These are phyloP conservation scores for Zelopaecilomyces penicillatus DNA, from an alignment of 2,329 filamentous ascomycete genomes.

Conservation along the genomic window DNA sequence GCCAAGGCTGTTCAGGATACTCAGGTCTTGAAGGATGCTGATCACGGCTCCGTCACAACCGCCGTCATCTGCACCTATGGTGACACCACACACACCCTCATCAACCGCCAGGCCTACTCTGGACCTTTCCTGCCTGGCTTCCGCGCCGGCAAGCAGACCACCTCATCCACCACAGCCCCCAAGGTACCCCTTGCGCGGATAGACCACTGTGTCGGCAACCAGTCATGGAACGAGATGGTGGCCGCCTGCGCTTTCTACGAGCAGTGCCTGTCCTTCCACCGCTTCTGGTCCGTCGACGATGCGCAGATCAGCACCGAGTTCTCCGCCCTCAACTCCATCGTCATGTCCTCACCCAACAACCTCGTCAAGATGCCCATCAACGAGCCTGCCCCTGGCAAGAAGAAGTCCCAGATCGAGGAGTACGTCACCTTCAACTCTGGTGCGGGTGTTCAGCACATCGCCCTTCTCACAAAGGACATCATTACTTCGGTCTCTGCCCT, in stretches of 20 bases:
- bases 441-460: conserved; percentile 87
- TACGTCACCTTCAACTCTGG: conserved; percentile 86
- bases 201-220: conserved; percentile 96
- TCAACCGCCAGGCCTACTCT: conserved; percentile 61
- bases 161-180: conserved; percentile 43
- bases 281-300: conserved; percentile 96
- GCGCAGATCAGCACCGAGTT: conserved; percentile 88
- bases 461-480: conserved; percentile 74
- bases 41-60: conserved; percentile 58
- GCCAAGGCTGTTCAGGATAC: conserved; percentile 57
- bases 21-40: conserved; percentile 42
- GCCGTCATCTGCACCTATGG: conserved; percentile 88
- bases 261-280: conserved; percentile 81
- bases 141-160: conserved; percentile 41
- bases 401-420: conserved; percentile 90
- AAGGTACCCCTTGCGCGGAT: conserved; percentile 62
- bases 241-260: conserved; percentile 68
- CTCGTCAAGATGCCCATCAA: conserved; percentile 98
- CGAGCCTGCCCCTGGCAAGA: conserved; percentile 84
- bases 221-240: conserved; percentile 86
- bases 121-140: conserved; percentile 82
- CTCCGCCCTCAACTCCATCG: conserved; percentile 78
- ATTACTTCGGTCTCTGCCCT: conserved; percentile 67
- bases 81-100: conserved; percentile 88
- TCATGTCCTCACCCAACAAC: conserved; percentile 81